A percentile compares a stretch with the other conserved stretches of the same genome.
These are phyloP conservation scores for Aureobasidium sp. DNA, from an alignment of 2,329 filamentous ascomycete genomes.

Conservation along the genomic window DNA sequence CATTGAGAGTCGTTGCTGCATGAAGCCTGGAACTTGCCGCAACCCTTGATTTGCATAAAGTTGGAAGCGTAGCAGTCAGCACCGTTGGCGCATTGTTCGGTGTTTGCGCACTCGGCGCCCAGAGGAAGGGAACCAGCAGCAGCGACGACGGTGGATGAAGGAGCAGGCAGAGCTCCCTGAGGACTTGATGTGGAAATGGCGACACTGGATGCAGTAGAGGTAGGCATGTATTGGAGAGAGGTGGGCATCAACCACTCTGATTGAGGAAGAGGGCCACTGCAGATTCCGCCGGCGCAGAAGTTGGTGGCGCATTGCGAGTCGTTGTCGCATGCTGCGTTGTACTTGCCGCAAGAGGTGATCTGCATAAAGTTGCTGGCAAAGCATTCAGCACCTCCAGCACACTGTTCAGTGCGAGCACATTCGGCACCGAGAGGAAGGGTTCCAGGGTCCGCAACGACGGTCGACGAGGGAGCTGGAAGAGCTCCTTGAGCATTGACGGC, in stretches of 20 bases:
- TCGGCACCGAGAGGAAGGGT: no score
- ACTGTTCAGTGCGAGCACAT: no score
- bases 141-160: slow-evolving; percentile 14
- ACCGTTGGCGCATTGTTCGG: slow-evolving; percentile 16
- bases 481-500: slow-evolving; percentile 4
- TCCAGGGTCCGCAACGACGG: slow-evolving; percentile 14
- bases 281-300: slow-evolving; percentile 20
- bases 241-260: not conserved
- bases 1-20: slow-evolving; percentile 19
- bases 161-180: not conserved
- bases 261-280: slow-evolving; percentile 17
- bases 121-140: slow-evolving; percentile 17
- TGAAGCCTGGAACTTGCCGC: slow-evolving; percentile 20
- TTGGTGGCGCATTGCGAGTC: slow-evolving; percentile 20
- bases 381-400: no score
- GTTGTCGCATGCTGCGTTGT: slow-evolving; percentile 18
- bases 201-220: not conserved
- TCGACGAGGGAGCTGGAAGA: not conserved
- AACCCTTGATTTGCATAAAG: slow-evolving; percentile 13
- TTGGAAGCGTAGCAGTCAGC: slow-evolving; percentile 17
- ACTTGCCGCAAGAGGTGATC: slow-evolving; percentile 18
- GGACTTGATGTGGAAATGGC: not conserved
- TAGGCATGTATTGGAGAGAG: not conserved
- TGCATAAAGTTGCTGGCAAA: slow-evolving; percentile 8
- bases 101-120: slow-evolving; percentile 16